Percentiles rank a stretch among this genome's conserved stretches.
Conservation (phyloP, 208 protist species). For the Herpetomonas samuelpessoai region DNA sequence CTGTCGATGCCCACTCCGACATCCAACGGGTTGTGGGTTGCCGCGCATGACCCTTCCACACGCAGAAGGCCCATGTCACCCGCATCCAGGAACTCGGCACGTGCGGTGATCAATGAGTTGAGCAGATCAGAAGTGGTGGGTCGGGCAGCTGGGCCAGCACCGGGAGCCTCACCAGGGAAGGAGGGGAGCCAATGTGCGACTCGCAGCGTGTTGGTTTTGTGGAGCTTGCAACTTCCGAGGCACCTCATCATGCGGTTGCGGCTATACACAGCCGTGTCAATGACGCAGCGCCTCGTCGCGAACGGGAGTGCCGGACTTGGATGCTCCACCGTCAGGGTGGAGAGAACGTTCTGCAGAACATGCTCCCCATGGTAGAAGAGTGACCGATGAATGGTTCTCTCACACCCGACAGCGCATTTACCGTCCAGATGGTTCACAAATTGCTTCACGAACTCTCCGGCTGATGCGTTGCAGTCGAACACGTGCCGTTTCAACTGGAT, state of each 20-base stretch:
- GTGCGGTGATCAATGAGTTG: too few relatives aligned
- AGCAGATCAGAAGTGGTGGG: too few relatives aligned
- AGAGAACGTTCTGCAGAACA: conserved; percentile 16
- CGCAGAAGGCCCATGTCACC: too few relatives aligned
- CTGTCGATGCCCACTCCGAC: too few relatives aligned
- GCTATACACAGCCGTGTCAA: conserved; percentile 81
- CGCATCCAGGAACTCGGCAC: too few relatives aligned
- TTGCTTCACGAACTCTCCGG: conserved; percentile 51
- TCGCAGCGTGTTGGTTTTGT: conserved; percentile 41
- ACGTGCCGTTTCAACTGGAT: conserved; percentile 46
- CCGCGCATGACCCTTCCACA: too few relatives aligned
- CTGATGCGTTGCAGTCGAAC: conserved; percentile 44
- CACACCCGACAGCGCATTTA: conserved; percentile 1
- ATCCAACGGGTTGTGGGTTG: too few relatives aligned
- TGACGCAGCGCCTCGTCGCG: conserved; percentile 53
- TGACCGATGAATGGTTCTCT: conserved; percentile 30
- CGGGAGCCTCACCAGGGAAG: background rate
- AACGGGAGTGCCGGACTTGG: conserved; percentile 38
- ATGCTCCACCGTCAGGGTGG: conserved; percentile 11
- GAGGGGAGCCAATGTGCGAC: background rate
- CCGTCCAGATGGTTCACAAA: conserved; percentile 59
- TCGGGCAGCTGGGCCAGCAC: too few relatives aligned
- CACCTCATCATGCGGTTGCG: conserved; percentile 82
- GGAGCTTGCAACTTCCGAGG: conserved; percentile 75
- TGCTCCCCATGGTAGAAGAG: conserved; percentile 72